These are phyloP conservation scores for Saccharomyces kudriavzevii DNA, from an alignment of 805 yeast species.

Conservation along the genomic window DNA sequence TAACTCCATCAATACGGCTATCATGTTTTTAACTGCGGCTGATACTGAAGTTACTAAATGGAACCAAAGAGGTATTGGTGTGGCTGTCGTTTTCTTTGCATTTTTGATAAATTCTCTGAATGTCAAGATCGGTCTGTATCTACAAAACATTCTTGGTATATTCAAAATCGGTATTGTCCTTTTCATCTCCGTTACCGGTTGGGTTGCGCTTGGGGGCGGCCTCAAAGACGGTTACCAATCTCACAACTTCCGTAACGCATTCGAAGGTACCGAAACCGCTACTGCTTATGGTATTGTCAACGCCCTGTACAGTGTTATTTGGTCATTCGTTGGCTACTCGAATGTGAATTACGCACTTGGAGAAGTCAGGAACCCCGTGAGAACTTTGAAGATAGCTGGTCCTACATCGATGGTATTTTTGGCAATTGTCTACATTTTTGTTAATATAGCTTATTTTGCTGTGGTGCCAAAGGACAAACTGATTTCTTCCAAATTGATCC, in stretches of 20 bases:
- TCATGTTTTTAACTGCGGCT: constrained; percentile 68
- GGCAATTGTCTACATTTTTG: constrained; percentile 62
- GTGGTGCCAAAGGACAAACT: constrained; percentile 65
- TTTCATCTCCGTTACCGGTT: constrained; percentile 67
- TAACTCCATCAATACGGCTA: constrained; percentile 73
- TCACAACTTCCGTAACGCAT: constrained; percentile 52
- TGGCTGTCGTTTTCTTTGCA: constrained; percentile 65
- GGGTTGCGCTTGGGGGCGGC: constrained; percentile 76
- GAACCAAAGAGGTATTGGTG: constrained; percentile 71
- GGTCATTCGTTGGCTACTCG: constrained; percentile 80
- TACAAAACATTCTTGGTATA: constrained; percentile 59
- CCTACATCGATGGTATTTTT: constrained; percentile 60
- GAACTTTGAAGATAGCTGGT: constrained; percentile 63
- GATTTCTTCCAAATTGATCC: constrained; percentile 52
- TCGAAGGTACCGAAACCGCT: constrained; percentile 44
- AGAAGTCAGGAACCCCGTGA: constrained; percentile 66
- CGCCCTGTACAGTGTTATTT: constrained; percentile 73
- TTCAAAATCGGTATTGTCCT: constrained; percentile 66
- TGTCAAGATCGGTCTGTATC: constrained; percentile 56
- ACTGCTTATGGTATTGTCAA: constrained; percentile 64
- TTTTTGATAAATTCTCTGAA: constrained; percentile 53
- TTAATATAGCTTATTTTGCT: constrained; percentile 72
- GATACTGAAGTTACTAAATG: constrained; percentile 59
- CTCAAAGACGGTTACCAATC: constrained; percentile 45
- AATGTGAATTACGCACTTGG: constrained; percentile 78